These are phyloP conservation scores for Globisporangium recalcitrans DNA, from an alignment of 352 stramenopile genomes.

Conservation along the genomic window DNA sequence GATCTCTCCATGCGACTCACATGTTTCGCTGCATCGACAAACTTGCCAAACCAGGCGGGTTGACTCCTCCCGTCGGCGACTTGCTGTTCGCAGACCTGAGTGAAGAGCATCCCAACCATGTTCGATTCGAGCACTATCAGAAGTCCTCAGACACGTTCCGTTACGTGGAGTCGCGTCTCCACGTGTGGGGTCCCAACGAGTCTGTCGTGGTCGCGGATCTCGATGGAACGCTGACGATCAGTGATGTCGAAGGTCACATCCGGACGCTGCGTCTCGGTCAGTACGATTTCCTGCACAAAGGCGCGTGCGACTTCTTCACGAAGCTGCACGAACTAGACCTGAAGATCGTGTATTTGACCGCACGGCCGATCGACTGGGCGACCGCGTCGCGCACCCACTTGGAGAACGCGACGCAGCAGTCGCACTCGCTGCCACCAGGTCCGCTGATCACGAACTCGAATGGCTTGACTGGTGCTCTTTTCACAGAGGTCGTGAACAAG, in stretches of 20 bases:
- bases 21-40: not conserved
- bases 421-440: slow-evolving; percentile 49
- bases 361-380: slow-evolving; percentile 75
- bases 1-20: not conserved
- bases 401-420: slow-evolving; percentile 65
- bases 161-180: slow-evolving; percentile 67
- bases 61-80: slow-evolving; percentile 52
- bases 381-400: slow-evolving; percentile 64
- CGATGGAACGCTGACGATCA: slow-evolving; percentile 81
- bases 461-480: slow-evolving; percentile 64
- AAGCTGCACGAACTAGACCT: slow-evolving; percentile 71
- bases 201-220: slow-evolving; percentile 78
- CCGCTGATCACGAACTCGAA: slow-evolving; percentile 81
- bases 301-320: slow-evolving; percentile 75
- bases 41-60: slow-evolving; percentile 21
- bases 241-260: slow-evolving; percentile 83
- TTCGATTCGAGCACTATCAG: slow-evolving; percentile 79
- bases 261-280: slow-evolving; percentile 74
- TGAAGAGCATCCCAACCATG: slow-evolving; percentile 57
- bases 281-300: slow-evolving; percentile 79
- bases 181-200: slow-evolving; percentile 76
- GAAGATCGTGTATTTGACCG: slow-evolving; percentile 79
- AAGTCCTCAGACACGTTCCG: slow-evolving; percentile 61
- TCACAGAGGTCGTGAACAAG: slow-evolving; percentile 85
- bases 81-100: slow-evolving; percentile 50